Conservation (phyloP, 495 filamentous ascomycete species). For the Penicillium bovifimosum region DNA sequence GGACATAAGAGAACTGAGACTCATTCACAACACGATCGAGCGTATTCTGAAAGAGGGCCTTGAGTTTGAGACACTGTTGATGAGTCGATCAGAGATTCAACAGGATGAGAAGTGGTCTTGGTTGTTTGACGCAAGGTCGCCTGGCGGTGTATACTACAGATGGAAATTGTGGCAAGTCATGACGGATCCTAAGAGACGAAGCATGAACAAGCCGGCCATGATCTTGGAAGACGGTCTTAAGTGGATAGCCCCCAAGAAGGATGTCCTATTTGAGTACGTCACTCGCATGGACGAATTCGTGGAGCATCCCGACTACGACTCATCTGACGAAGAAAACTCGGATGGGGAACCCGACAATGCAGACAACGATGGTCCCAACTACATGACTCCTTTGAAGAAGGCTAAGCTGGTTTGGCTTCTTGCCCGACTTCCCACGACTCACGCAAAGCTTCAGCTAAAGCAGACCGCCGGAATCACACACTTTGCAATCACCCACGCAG, state of each 20-base stretch:
- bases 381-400: conserved; percentile 79
- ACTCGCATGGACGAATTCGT: conserved; percentile 72
- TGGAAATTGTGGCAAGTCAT: conserved; percentile 86
- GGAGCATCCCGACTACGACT: conserved; percentile 77
- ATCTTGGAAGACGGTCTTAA: conserved; percentile 66
- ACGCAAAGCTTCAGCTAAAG: conserved; percentile 70
- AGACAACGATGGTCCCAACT: conserved; percentile 55
- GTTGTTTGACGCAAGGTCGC: conserved; percentile 82
- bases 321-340: conserved; percentile 80
- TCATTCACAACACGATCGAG: conserved; percentile 89
- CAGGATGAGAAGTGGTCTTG: conserved; percentile 86
- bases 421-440: conserved; percentile 70
- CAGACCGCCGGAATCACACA: conserved; percentile 82
- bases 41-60: conserved; percentile 69
- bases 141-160: conserved; percentile 78
- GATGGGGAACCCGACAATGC: conserved; percentile 62
- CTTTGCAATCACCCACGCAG: conserved; percentile 87
- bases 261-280: conserved; percentile 66
- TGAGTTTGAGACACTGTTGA: conserved; percentile 89
- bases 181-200: conserved; percentile 42
- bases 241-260: conserved; percentile 65
- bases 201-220: conserved; percentile 23
- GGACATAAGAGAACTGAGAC: conserved; percentile 70
- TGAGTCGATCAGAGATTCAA: conserved; percentile 76
- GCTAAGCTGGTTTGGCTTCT: conserved; percentile 77